A percentile compares a stretch with the other conserved stretches of the same genome.
Evolutionary conservation across 805 yeast species (phyloP).

Genomic region (Candida ponderosae): DNA sequence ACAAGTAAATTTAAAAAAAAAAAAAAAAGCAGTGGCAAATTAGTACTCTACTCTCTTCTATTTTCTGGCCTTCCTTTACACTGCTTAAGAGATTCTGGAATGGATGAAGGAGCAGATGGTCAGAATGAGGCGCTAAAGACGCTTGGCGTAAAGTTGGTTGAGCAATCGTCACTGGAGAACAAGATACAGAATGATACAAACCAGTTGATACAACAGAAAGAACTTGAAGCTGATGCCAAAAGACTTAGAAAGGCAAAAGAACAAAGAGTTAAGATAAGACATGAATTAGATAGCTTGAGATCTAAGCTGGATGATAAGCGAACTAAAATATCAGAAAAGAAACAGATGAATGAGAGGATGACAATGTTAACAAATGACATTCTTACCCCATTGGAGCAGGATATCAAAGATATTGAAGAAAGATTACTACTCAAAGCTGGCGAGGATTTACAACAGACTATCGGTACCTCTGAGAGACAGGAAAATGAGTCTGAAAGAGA

Average conservation of each 20-base stretch:
- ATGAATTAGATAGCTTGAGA: constrained; percentile 39
- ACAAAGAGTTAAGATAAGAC: constrained; percentile 34
- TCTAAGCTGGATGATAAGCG: constrained; percentile 40
- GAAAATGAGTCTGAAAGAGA: constrained; percentile 79
- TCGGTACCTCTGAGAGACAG: constrained; percentile 21
- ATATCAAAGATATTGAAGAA: constrained; percentile 52
- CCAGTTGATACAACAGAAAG: constrained; percentile 48
- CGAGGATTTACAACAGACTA: constrained; percentile 3
- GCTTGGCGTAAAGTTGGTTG: constrained; percentile 55
- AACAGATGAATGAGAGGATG: constrained; percentile 46
- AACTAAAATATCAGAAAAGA: constrained; percentile 60
- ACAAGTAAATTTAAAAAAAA: too few relatives aligned
- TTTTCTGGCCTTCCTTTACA: too few relatives aligned
- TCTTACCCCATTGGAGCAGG: constrained; percentile 44
- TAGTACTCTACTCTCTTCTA: too few relatives aligned
- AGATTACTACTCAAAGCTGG: constrained; percentile 31
- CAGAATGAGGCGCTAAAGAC: constrained; percentile 19
- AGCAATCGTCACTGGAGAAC: constrained; percentile 74
- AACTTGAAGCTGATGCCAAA: constrained; percentile 64
- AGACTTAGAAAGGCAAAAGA: constrained; percentile 62
- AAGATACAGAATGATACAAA: constrained; percentile 66
- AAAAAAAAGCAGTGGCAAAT: too few relatives aligned
- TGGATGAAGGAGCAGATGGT: too few relatives aligned
- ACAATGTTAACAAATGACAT: constrained; percentile 40
- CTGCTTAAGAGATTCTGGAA: too few relatives aligned